phyloP scores from a whole-genome alignment of 176 grass and related monocot genomes.

The Carex parvula region DNA sequence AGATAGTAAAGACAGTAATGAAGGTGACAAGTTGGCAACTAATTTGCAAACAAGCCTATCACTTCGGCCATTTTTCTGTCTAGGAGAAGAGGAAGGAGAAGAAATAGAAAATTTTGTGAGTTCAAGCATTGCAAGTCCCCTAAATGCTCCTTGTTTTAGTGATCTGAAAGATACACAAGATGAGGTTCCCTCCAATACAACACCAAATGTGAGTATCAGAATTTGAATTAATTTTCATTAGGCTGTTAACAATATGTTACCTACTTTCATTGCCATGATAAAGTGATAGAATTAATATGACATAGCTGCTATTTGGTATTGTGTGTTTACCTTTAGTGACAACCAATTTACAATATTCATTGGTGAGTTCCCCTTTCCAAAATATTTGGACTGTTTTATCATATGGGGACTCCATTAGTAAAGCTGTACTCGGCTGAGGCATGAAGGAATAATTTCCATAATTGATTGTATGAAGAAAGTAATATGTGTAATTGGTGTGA shows the following conservation, averaged over 20 bases:
- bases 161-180: conserved; percentile 75
- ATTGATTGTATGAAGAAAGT: neutral
- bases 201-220: conserved; percentile 59
- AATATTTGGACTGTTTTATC: neutral
- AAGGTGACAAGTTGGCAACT: conserved; percentile 17
- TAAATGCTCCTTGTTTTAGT: conserved; percentile 67
- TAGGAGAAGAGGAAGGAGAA: conserved; percentile 43
- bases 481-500: neutral
- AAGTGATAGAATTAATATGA: neutral
- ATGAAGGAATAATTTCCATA: neutral
- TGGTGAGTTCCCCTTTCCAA: neutral
- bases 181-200: conserved; percentile 31
- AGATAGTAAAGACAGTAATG: conserved; percentile 25
- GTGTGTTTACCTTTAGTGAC: neutral
- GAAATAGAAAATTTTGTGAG: conserved; percentile 26
- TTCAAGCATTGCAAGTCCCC: conserved; percentile 41
- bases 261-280: neutral
- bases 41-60: conserved; percentile 32
- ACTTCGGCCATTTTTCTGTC: conserved; percentile 70
- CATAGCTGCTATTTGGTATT: neutral
- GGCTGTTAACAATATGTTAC: neutral
- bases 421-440: neutral
- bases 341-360: neutral
- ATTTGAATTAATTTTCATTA: neutral
- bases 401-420: neutral